phyloP scores from a whole-genome alignment of 768 basidiomycete species.

The Termitomyces sp. region DNA sequence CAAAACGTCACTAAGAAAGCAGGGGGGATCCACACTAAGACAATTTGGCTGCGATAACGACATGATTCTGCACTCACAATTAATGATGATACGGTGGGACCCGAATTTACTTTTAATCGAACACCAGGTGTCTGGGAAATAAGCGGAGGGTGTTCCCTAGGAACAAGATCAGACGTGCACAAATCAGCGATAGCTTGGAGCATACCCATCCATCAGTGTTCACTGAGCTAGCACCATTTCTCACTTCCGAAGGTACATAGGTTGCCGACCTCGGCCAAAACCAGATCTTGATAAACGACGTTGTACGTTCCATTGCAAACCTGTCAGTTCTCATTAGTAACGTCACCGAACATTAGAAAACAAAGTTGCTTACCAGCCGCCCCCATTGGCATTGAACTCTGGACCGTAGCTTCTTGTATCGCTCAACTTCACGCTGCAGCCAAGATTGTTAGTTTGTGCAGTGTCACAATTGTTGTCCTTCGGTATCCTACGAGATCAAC shows the following conservation, averaged over 20 bases:
- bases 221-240: slow-evolving; percentile 33
- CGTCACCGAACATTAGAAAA: background rate
- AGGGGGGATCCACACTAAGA: background rate
- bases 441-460: slow-evolving; percentile 44
- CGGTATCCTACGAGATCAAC: slow-evolving; percentile 25
- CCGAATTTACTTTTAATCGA: slow-evolving; percentile 51
- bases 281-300: slow-evolving; percentile 59
- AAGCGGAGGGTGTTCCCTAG: slow-evolving; percentile 56
- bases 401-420: slow-evolving; percentile 51
- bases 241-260: slow-evolving; percentile 44
- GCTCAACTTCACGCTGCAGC: slow-evolving; percentile 48
- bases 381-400: slow-evolving; percentile 53
- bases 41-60: background rate
- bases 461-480: slow-evolving; percentile 45
- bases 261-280: slow-evolving; percentile 57
- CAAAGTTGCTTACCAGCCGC: slow-evolving; percentile 47
- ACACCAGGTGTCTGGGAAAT: slow-evolving; percentile 59
- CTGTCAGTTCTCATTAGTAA: slow-evolving; percentile 22
- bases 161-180: background rate
- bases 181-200: background rate
- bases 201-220: slow-evolving; percentile 54
- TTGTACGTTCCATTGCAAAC: slow-evolving; percentile 63
- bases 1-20: slow-evolving; percentile 51
- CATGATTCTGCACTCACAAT: slow-evolving; percentile 30
- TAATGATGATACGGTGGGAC: slow-evolving; percentile 61